Evolutionary conservation across 2,329 filamentous ascomycete species (phyloP), one percentile per base, ranked within the genome.

Genomic region (Acrodontium crateriforme): DNA sequence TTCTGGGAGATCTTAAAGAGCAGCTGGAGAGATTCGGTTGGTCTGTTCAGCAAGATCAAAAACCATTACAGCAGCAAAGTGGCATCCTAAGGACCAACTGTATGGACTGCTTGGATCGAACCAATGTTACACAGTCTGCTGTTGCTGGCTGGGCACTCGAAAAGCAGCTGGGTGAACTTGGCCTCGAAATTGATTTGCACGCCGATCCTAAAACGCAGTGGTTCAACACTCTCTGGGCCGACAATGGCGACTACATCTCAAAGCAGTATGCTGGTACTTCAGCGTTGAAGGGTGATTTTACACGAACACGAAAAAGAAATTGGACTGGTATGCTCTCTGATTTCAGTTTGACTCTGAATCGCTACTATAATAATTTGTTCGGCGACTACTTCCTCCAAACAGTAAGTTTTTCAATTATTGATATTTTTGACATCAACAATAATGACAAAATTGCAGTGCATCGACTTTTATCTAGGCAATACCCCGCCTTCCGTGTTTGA

Each of bases 371-470:
- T 48, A 95, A 93, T 40, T 89, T 95, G 56, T 84, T 98, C 39
- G 93, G 92, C 42, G 89, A 98, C 56, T 94, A 92, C 54, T 95
- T 95, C 55, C 79, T 85, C 13, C 89, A 98, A 52, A 81, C 84
- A 84, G 95, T n/a, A n/a, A n/a, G n/a, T n/a, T n/a, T n/a, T n/a
- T n/a, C n/a, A n/a, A n/a, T n/a, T n/a, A n/a, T n/a, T n/a, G n/a
- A n/a, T n/a, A n/a, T n/a, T n/a, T n/a, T n/a, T n/a, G n/a, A n/a
- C n/a, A n/a, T n/a, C n/a, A n/a, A n/a, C n/a, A n/a, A n/a, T n/a
- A n/a, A n/a, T n/a, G n/a, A n/a, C n/a, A n/a, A n/a, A n/a, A n/a
- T n/a, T n/a, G n/a, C n/a, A n/a, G n/a, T n/a, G 54, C 27, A 93
- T 98, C 39, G 89, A 98, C 52, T 95, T 89, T 48, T 68, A 93